phyloP scores from a whole-genome alignment of 2,329 filamentous ascomycete genomes.

The Fusarium annulatum region DNA sequence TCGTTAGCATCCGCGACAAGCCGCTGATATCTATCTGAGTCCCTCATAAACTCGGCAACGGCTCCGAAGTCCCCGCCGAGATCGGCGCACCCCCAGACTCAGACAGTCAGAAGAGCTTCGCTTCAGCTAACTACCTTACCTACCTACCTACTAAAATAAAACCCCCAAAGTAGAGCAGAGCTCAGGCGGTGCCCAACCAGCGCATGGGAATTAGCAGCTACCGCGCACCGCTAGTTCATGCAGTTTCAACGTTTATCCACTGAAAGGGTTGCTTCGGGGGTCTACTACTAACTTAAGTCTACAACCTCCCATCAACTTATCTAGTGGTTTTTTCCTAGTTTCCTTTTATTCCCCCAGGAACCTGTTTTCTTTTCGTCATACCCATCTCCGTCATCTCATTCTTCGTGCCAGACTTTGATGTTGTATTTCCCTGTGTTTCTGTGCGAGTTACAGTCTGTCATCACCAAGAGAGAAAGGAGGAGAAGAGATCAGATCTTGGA shows the following conservation, averaged over 20 bases:
- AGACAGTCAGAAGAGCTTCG: not conserved
- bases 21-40: slow-evolving; percentile 8
- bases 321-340: not conserved
- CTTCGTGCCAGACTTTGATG: not conserved
- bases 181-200: slow-evolving; percentile 22
- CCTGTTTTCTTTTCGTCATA: not conserved
- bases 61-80: slow-evolving; percentile 28
- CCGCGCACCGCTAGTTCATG: not conserved
- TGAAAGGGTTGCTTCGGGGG: slow-evolving; percentile 20
- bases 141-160: no score
- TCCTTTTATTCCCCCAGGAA: not conserved
- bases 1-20: slow-evolving; percentile 17
- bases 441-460: not conserved
- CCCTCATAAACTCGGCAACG: slow-evolving; percentile 11
- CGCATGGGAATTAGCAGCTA: slow-evolving; percentile 23
- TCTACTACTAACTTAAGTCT: not conserved
- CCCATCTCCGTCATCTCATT: not conserved
- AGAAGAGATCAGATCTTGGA: not conserved
- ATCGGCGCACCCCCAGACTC: slow-evolving; percentile 20
- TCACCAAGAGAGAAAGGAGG: not conserved
- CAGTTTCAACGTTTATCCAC: slow-evolving; percentile 8
- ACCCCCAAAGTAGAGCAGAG: not conserved
- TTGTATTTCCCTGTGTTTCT: not conserved
- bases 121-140: not conserved
- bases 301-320: not conserved